Conservation (phyloP, 345 rosid species). For the Brassica cretica region DNA sequence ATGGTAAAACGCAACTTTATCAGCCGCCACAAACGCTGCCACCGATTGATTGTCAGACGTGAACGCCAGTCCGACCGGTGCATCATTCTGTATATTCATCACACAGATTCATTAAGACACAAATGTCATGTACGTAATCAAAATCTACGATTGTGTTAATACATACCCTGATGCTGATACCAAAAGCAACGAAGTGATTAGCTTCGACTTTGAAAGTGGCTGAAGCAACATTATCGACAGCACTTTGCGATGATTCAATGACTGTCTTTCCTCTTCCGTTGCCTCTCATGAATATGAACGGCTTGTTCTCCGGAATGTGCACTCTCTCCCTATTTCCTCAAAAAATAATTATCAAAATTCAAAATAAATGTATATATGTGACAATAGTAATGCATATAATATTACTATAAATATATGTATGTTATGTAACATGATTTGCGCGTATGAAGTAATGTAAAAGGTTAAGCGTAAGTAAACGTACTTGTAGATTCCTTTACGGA, state of each 20-base stretch:
- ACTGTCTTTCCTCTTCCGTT: conserved; percentile 81
- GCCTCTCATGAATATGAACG: conserved; percentile 87
- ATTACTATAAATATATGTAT: background rate
- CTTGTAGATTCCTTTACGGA: conserved; percentile 85
- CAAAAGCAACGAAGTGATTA: conserved; percentile 67
- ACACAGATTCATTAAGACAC: background rate
- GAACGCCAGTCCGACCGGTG: conserved; percentile 81
- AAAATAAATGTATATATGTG: background rate
- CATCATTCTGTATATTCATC: conserved; percentile 62
- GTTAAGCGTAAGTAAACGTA: conserved; percentile 32
- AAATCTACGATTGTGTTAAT: background rate
- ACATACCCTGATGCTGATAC: conserved; percentile 79
- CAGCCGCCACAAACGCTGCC: conserved; percentile 81
- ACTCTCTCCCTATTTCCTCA: conserved; percentile 63
- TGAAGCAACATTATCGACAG: conserved; percentile 62
- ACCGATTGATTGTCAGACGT: conserved; percentile 98
- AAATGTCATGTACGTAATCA: background rate
- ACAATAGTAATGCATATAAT: background rate
- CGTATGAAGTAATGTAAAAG: background rate
- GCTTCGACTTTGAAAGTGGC: conserved; percentile 76
- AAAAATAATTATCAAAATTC: background rate
- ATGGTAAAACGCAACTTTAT: conserved; percentile 80
- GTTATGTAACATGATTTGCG: background rate
- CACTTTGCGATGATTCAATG: conserved; percentile 59
- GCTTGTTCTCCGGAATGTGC: conserved; percentile 64